Evolutionary conservation across 306 rosid genomes (phyloP).

Genomic region (Lathyrus aphaca): DNA sequence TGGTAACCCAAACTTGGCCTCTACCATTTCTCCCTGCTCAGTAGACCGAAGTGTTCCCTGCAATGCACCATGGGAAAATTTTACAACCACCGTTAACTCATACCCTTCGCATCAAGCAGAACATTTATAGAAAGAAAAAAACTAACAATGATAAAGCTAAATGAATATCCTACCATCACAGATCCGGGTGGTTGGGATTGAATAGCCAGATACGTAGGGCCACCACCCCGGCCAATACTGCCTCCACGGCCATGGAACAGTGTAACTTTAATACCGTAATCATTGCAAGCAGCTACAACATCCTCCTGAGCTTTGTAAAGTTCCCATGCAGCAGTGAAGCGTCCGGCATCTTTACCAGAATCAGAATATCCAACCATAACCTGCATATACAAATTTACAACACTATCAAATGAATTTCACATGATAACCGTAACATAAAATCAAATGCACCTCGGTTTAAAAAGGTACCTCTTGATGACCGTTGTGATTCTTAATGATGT

Average conservation of each 20-base stretch:
- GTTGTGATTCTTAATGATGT: constrained; percentile 73
- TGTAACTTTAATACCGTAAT: constrained; percentile 83
- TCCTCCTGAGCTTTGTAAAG: constrained; percentile 98
- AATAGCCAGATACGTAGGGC: constrained; percentile 94
- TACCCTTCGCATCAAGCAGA: background rate
- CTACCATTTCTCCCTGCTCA: constrained; percentile 98
- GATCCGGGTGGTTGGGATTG: constrained; percentile 99
- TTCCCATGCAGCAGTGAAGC: constrained; percentile 96
- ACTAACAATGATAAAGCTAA: background rate
- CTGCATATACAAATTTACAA: constrained; percentile 50
- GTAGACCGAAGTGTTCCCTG: constrained; percentile 92
- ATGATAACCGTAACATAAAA: constrained; percentile 10
- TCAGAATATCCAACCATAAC: constrained; percentile 98
- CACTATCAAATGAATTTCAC: constrained; percentile 31
- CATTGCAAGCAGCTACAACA: constrained; percentile 91
- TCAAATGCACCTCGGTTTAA: constrained; percentile 2
- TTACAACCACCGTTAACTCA: background rate
- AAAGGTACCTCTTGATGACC: constrained; percentile 86
- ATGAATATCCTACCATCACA: constrained; percentile 73
- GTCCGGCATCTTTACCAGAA: constrained; percentile 98
- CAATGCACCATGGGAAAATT: constrained; percentile 19
- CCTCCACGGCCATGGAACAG: constrained; percentile 97
- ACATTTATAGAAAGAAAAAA: background rate
- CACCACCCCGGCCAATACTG: constrained; percentile 97
- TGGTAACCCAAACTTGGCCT: constrained; percentile 90